Percentiles rank a stretch among this genome's conserved stretches.
phyloP scores from a whole-genome alignment of 148 eudicot genomes.

The Chenopodium berlandieri region DNA sequence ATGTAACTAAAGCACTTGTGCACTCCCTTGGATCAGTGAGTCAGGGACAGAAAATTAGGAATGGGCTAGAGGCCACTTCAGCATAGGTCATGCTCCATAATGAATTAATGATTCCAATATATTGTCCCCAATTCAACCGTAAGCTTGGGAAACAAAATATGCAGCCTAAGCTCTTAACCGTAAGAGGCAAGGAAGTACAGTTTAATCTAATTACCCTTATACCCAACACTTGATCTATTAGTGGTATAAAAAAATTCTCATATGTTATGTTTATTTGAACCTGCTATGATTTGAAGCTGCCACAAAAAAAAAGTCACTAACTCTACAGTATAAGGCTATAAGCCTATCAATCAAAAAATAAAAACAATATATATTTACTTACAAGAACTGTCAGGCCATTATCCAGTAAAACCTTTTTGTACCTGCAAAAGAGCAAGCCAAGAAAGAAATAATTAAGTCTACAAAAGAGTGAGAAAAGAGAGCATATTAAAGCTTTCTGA shows the following conservation, averaged over 20 bases:
- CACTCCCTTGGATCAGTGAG: too few species aligned
- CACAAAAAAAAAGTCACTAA: constrained; percentile 2
- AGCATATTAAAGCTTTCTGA: not conserved
- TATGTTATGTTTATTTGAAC: not conserved
- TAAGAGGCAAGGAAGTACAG: too few species aligned
- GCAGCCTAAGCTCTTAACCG: too few species aligned
- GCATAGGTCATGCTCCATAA: too few species aligned
- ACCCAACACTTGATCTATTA: not conserved
- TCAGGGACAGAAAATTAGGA: too few species aligned
- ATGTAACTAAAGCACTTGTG: too few species aligned
- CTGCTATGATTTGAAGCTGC: not conserved
- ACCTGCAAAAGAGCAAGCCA: constrained; percentile 40
- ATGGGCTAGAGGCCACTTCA: too few species aligned
- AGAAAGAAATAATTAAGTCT: constrained; percentile 4
- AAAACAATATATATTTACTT: constrained; percentile 13
- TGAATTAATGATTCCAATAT: too few species aligned
- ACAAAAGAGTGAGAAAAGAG: not conserved
- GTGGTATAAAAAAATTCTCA: not conserved
- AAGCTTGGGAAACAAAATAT: too few species aligned
- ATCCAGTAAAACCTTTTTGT: constrained; percentile 85
- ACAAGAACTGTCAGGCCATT: constrained; percentile 75
- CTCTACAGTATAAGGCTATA: not conserved
- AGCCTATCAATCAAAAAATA: not conserved
- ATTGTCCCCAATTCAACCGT: too few species aligned
- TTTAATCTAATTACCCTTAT: too few species aligned